Percentiles rank a stretch among this genome's conserved stretches.
Conservation (phyloP, 257 asterid genomes). For the Jaltomata sinuosa region DNA sequence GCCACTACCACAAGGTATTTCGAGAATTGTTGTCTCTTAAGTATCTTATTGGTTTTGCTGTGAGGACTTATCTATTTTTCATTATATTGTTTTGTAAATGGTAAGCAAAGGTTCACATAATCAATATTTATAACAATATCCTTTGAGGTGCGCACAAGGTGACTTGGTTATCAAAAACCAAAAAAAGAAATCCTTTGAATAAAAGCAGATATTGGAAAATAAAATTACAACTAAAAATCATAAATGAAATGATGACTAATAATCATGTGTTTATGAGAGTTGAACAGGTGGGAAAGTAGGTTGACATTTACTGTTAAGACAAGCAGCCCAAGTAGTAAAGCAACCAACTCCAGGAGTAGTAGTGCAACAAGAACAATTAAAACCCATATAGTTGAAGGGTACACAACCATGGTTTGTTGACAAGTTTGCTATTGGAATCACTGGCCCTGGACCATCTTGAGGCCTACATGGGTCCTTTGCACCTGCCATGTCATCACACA, state of each 20-base stretch:
- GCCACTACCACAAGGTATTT: too few relatives aligned
- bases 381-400: not conserved
- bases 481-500: not conserved
- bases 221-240: not conserved
- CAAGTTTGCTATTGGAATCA: not conserved
- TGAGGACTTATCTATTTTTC: not conserved
- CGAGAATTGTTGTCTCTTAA: too few relatives aligned
- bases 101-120: not conserved
- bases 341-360: constrained; percentile 3
- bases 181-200: too few relatives aligned
- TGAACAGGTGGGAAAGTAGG: not conserved
- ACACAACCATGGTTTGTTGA: not conserved
- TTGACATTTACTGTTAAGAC: not conserved
- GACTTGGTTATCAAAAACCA: too few relatives aligned
- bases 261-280: not conserved
- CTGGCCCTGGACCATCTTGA: not conserved
- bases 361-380: not conserved
- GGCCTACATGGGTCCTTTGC: not conserved
- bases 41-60: too few relatives aligned
- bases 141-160: too few relatives aligned
- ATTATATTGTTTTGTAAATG: not conserved
- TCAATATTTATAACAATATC: not conserved
- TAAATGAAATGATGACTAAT: not conserved
- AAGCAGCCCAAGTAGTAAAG: not conserved
- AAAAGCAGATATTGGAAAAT: not conserved